These are phyloP conservation scores for Saksenaea oblongispora DNA, from an alignment of 371 early-diverging fungal species.

Conservation along the genomic window DNA sequence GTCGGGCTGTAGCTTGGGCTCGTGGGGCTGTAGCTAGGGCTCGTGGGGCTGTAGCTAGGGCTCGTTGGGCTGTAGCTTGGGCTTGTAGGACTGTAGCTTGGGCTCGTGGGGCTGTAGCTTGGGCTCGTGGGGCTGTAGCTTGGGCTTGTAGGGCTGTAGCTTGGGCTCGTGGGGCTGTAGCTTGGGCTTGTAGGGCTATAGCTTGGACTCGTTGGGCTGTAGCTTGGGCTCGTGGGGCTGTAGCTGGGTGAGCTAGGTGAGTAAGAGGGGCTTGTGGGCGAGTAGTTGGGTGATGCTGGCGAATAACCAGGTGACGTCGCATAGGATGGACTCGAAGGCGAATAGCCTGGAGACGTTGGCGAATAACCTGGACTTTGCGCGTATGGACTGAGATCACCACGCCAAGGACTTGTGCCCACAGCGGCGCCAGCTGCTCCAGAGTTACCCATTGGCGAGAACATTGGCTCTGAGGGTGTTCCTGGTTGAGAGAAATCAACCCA, in stretches of 20 bases:
- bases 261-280: constrained; percentile 67
- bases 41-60: constrained; percentile 62
- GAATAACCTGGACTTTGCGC: constrained; percentile 69
- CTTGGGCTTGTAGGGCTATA: constrained; percentile 70
- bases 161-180: constrained; percentile 78
- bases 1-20: constrained; percentile 79
- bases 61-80: constrained; percentile 71
- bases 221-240: constrained; percentile 66
- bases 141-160: constrained; percentile 77
- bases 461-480: constrained; percentile 58
- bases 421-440: constrained; percentile 43
- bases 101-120: constrained; percentile 69
- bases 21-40: constrained; percentile 72
- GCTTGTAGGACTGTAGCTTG: constrained; percentile 69
- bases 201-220: constrained; percentile 67
- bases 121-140: constrained; percentile 77
- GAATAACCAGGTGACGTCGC: constrained; percentile 77
- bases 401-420: constrained; percentile 51
- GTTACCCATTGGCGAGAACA: constrained; percentile 70
- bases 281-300: constrained; percentile 74
- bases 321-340: constrained; percentile 58
- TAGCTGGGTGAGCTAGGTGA: constrained; percentile 63
- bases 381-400: constrained; percentile 50
- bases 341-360: constrained; percentile 79
- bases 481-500: constrained; percentile 63